Evolutionary conservation across 1,139 yeast species (phyloP).

Genomic region (Pichia sp.): DNA sequence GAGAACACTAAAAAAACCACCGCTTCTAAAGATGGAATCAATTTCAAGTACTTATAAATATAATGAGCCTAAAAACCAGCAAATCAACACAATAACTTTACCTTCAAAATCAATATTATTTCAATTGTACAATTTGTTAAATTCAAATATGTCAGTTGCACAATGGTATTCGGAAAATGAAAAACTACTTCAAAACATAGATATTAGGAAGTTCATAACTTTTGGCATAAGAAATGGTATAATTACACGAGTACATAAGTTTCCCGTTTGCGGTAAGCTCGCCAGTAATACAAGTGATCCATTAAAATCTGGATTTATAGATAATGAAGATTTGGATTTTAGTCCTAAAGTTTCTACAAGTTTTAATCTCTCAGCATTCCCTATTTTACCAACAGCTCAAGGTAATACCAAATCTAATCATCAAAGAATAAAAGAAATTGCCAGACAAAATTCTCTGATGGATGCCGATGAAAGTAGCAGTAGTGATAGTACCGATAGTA

Average conservation of each 20-base stretch:
- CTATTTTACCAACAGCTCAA: slow-evolving; percentile 10
- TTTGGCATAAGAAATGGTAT: slow-evolving; percentile 82
- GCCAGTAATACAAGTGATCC: not conserved
- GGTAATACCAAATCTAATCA: not conserved
- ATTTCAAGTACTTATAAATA: slow-evolving; percentile 2
- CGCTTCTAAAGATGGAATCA: slow-evolving; percentile 4
- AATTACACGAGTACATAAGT: slow-evolving; percentile 72
- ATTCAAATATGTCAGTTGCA: slow-evolving; percentile 69
- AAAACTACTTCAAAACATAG: slow-evolving; percentile 55
- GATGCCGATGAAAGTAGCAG: slow-evolving; percentile 5
- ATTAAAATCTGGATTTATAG: not conserved
- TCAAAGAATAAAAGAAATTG: slow-evolving; percentile 1
- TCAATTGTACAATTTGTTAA: slow-evolving; percentile 67
- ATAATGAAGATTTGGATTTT: not conserved
- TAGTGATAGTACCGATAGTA: not conserved
- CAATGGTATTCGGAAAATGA: slow-evolving; percentile 76
- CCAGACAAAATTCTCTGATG: not conserved
- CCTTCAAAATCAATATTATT: slow-evolving; percentile 68
- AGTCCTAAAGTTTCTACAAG: slow-evolving; percentile 3
- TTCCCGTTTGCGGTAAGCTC: slow-evolving; percentile 22
- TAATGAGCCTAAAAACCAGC: not conserved
- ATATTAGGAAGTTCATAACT: slow-evolving; percentile 73
- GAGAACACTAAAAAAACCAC: slow-evolving; percentile 3
- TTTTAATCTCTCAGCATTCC: slow-evolving; percentile 19
- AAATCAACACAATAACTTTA: slow-evolving; percentile 25